These are phyloP conservation scores for Singerocomus rubriflavus DNA, from an alignment of 1,284 basidiomycete genomes.

Conservation along the genomic window DNA sequence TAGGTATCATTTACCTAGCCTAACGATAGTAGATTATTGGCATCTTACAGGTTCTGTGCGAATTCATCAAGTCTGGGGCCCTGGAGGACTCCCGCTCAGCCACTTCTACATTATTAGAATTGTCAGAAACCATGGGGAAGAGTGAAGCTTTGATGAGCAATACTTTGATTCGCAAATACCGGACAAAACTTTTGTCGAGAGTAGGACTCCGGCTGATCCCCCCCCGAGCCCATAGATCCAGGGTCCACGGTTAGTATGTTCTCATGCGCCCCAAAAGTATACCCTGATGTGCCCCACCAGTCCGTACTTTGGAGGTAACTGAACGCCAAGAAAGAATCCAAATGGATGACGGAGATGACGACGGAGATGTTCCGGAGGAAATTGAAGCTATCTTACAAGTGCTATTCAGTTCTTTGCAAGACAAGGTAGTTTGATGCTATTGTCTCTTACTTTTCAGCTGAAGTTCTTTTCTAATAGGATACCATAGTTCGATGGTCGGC, in stretches of 20 bases:
- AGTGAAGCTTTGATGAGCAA: slow-evolving; percentile 47
- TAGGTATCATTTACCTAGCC: not conserved
- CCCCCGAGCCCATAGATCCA: slow-evolving; percentile 35
- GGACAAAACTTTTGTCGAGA: slow-evolving; percentile 63
- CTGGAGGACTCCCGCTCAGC: slow-evolving; percentile 50
- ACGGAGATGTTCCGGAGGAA: slow-evolving; percentile 76
- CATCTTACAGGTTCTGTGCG: slow-evolving; percentile 69
- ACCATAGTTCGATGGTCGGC: slow-evolving; percentile 94
- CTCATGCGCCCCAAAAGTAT: not conserved
- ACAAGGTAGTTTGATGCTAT: slow-evolving; percentile 56
- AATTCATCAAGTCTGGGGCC: slow-evolving; percentile 67
- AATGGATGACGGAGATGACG: slow-evolving; percentile 37
- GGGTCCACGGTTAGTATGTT: slow-evolving; percentile 34
- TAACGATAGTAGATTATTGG: slow-evolving; percentile 58
- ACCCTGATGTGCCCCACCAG: slow-evolving; percentile 17
- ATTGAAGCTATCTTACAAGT: slow-evolving; percentile 76
- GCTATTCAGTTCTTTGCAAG: slow-evolving; percentile 75
- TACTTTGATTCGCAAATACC: slow-evolving; percentile 64
- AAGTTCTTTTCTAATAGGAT: slow-evolving; percentile 53
- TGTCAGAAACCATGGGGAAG: slow-evolving; percentile 42
- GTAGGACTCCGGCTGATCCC: slow-evolving; percentile 65
- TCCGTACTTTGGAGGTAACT: slow-evolving; percentile 22
- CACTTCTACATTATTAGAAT: slow-evolving; percentile 42
- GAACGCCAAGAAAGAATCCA: slow-evolving; percentile 4
- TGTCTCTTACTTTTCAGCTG: slow-evolving; percentile 3